phyloP scores from a whole-genome alignment of 2,329 filamentous ascomycete species.

The Penicillium vulpinum region DNA sequence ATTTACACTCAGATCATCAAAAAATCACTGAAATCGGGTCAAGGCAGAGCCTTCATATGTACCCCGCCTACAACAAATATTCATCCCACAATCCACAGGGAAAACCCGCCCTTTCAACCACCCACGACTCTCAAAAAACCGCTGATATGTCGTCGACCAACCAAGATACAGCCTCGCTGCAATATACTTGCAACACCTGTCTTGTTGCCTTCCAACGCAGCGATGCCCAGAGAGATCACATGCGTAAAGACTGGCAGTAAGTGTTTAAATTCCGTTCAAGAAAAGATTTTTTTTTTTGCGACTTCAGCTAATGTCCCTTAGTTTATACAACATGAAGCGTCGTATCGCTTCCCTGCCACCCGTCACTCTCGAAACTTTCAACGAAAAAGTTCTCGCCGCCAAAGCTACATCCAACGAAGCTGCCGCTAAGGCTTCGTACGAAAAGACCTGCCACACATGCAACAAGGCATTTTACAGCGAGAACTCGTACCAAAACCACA shows the following conservation, averaged over 20 bases:
- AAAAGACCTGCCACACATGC: slow-evolving; percentile 78
- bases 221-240: slow-evolving; percentile 89
- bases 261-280: slow-evolving; percentile 46
- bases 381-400: slow-evolving; percentile 91
- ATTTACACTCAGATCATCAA: neutral
- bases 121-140: neutral
- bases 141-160: slow-evolving; percentile 26
- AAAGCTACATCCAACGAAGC: slow-evolving; percentile 81
- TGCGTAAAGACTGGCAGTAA: slow-evolving; percentile 99
- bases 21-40: neutral
- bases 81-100: slow-evolving; percentile 26
- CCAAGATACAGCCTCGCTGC: slow-evolving; percentile 55
- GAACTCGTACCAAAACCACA: slow-evolving; percentile 90
- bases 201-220: slow-evolving; percentile 94
- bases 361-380: slow-evolving; percentile 87
- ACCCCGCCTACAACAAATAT: slow-evolving; percentile 30
- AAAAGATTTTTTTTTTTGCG: neutral
- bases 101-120: slow-evolving; percentile 10
- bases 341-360: slow-evolving; percentile 87
- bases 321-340: slow-evolving; percentile 94
- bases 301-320: slow-evolving; percentile 36
- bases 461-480: slow-evolving; percentile 94
- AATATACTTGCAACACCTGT: slow-evolving; percentile 97
- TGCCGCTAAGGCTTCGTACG: slow-evolving; percentile 83
- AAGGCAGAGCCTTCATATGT: slow-evolving; percentile 21